Percentiles rank a stretch among this genome's conserved stretches.
Conservation (phyloP, 2,329 filamentous ascomycete genomes). For the Curvularia spicifera region DNA sequence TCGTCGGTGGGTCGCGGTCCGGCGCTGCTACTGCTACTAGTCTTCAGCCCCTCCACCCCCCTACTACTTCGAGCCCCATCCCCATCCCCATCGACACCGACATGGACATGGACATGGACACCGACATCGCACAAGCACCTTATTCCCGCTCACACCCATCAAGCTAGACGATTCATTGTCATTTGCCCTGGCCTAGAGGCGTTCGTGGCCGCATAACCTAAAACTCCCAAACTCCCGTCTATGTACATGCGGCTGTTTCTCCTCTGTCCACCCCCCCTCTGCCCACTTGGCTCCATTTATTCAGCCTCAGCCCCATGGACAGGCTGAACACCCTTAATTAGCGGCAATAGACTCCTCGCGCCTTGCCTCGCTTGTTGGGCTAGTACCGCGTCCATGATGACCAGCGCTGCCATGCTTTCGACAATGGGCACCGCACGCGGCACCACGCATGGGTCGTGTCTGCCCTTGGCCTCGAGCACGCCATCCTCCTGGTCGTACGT, state of each 20-base stretch:
- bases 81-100: too few species aligned
- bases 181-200: conserved; percentile 5
- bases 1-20: conserved; percentile 10
- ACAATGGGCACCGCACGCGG: conserved; percentile 86
- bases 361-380: conserved; percentile 71
- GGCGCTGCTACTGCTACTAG: not conserved
- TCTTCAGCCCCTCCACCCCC: not conserved
- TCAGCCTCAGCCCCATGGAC: conserved; percentile 25
- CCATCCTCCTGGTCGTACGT: conserved; percentile 80
- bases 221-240: conserved; percentile 6
- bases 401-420: conserved; percentile 88
- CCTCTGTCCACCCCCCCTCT: not conserved
- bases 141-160: not conserved
- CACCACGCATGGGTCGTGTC: conserved; percentile 93
- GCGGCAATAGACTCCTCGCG: conserved; percentile 46
- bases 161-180: not conserved
- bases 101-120: not conserved
- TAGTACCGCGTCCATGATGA: conserved; percentile 85
- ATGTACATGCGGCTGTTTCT: not conserved
- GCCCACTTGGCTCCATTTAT: not conserved
- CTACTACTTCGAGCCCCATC: not conserved
- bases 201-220: not conserved
- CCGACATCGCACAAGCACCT: not conserved
- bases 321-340: conserved; percentile 49
- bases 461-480: conserved; percentile 83